phyloP scores from a whole-genome alignment of 129 eudicot genomes.

The Cynara cardunculus region DNA sequence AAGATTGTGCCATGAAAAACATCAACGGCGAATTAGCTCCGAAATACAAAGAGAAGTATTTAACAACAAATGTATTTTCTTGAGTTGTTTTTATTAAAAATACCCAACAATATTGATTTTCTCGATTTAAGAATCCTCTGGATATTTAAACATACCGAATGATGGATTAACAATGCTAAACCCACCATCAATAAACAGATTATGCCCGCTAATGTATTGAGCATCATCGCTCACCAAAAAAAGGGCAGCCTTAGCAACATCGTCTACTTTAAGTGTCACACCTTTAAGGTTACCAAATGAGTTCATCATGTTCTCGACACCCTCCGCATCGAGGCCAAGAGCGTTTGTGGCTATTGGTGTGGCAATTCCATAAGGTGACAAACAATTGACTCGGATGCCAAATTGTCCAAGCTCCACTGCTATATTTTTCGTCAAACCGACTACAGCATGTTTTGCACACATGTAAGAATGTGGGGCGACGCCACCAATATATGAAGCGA shows the following conservation, averaged over 20 bases:
- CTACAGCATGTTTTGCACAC: conserved; percentile 44
- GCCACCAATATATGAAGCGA: conserved; percentile 34
- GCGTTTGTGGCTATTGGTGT: conserved; percentile 21
- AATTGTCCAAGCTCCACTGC: conserved; percentile 50
- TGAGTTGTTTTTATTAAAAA: too few species aligned
- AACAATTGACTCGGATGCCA: conserved; percentile 58
- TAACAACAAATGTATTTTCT: too few species aligned
- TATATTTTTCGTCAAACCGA: conserved; percentile 46
- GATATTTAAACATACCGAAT: conserved; percentile 35
- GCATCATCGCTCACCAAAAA: conserved; percentile 55
- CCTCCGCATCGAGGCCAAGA: conserved; percentile 30
- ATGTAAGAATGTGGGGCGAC: conserved; percentile 43
- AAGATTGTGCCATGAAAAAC: too few species aligned
- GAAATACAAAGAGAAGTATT: too few species aligned
- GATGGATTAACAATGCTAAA: conserved; percentile 36
- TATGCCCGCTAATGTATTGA: conserved; percentile 55
- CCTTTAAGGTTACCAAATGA: conserved; percentile 42
- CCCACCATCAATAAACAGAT: conserved; percentile 54
- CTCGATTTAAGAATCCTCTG: background rate
- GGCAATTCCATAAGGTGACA: conserved; percentile 38
- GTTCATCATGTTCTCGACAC: conserved; percentile 3
- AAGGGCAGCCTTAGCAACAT: conserved; percentile 48
- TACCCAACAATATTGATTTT: background rate
- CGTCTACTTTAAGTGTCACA: conserved; percentile 24
- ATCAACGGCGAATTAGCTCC: too few species aligned